A percentile compares a stretch with the other conserved stretches of the same genome.
These are phyloP conservation scores for Leptomonas pyrrhocoris DNA, from an alignment of 208 protist genomes.

Conservation along the genomic window DNA sequence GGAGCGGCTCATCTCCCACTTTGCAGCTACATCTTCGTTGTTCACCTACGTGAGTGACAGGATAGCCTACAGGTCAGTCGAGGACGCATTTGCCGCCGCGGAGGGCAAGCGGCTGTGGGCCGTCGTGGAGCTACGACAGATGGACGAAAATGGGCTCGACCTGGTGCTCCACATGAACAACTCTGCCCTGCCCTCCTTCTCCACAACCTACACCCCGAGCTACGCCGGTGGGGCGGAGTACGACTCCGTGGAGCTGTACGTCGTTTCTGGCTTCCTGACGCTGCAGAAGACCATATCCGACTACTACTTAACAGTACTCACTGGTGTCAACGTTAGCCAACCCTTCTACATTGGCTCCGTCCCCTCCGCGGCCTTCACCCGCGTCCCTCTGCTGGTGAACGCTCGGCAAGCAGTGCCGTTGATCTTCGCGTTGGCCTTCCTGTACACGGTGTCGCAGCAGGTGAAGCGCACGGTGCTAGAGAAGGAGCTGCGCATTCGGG, in stretches of 20 bases:
- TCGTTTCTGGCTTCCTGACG: slow-evolving; percentile 65
- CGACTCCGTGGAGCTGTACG: slow-evolving; percentile 66
- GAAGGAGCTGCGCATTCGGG: slow-evolving; percentile 85
- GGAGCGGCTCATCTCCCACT: slow-evolving; percentile 27
- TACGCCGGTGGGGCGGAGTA: slow-evolving; percentile 44
- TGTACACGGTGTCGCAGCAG: slow-evolving; percentile 79
- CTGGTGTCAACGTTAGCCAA: neutral
- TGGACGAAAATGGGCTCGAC: slow-evolving; percentile 5
- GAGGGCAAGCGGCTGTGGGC: slow-evolving; percentile 12
- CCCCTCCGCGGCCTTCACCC: slow-evolving; percentile 31
- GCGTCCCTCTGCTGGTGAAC: slow-evolving; percentile 37
- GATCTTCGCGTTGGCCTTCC: slow-evolving; percentile 75
- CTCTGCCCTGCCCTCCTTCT: slow-evolving; percentile 29
- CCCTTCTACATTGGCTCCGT: slow-evolving; percentile 38
- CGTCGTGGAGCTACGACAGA: slow-evolving; percentile 19
- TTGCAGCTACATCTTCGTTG: slow-evolving; percentile 23
- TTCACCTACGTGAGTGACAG: slow-evolving; percentile 46
- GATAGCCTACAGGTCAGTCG: slow-evolving; percentile 11
- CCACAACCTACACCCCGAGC: slow-evolving; percentile 15
- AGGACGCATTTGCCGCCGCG: neutral
- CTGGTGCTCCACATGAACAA: slow-evolving; percentile 45
- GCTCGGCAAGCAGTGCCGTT: slow-evolving; percentile 45
- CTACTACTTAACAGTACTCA: slow-evolving; percentile 38
- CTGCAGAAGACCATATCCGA: slow-evolving; percentile 62
- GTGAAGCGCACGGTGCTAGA: slow-evolving; percentile 82